Base-by-base conservation (phyloP, 352 stramenopile species). In the Globisporangium okanoganense region DNA sequence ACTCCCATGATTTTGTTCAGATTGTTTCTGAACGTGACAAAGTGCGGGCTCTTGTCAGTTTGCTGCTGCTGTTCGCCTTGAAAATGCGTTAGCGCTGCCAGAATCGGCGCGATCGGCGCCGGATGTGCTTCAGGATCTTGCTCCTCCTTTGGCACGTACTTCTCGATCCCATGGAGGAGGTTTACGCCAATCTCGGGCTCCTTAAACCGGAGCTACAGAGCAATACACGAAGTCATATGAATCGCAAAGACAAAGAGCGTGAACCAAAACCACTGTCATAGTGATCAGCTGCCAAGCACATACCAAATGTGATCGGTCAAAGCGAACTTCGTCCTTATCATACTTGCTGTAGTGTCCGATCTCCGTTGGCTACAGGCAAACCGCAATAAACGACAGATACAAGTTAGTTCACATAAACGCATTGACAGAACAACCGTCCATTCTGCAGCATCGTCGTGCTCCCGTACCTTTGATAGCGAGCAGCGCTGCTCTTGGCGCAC, bases 1-100 rank as follows among this genome's bases (percentile, higher is more conserved):
- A 93, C 84, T 4, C 77, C 78, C 55, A 93, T 78, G 58, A 93
- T 89, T 49, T 91, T 93, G 76, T 93, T 93, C 43, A 93, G 58
- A 57, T 93, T 91, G 70, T 93, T 93, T 36, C 84, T 69, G 50
- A 71, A 93, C 35, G 78, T 93, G 54, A 91, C 67, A 50, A 93
- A 79, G 38, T 90, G 73, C 20, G 72, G 73, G 0, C 49, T 36
- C n/a, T 55, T 66, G 18, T 48, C 36, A 4, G 62, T 64, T 3
- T 55, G 38, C 31, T 69, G 52, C 47, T 45, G 29, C 60, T 40
- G 18, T 14, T 13, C 1, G 4, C 16, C 41, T 41, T 90, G 69
- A 27, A 79, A 82, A 44, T 86, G 71, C 6, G 73, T 44, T 35
- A 90, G 45, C 4, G 77, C 69, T 18, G 59, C 62, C 20, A 89